Conservation (phyloP, 2,329 filamentous ascomycete genomes). For the Curvularia spicifera region DNA sequence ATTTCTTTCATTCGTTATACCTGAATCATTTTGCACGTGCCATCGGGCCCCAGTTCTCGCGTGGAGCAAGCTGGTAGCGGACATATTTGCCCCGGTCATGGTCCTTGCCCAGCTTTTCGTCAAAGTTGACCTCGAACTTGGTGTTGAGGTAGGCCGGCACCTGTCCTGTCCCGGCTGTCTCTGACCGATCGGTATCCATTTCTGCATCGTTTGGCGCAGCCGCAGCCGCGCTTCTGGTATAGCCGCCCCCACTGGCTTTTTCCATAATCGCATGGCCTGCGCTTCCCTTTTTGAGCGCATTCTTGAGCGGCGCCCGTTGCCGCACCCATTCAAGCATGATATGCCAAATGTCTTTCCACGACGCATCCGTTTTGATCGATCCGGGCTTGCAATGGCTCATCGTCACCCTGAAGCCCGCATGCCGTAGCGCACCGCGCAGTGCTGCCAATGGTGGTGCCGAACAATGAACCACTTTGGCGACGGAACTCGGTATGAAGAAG, state of each 20-base stretch:
- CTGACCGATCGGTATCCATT: constrained; percentile 8
- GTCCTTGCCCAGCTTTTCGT: constrained; percentile 78
- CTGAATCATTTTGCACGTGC: constrained; percentile 52
- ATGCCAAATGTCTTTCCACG: constrained; percentile 89
- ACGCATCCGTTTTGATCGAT: constrained; percentile 91
- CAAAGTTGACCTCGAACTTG: constrained; percentile 72
- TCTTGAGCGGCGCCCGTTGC: constrained; percentile 79
- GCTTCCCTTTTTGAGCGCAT: constrained; percentile 71
- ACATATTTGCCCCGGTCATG: constrained; percentile 71
- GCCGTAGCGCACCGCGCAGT: constrained; percentile 79
- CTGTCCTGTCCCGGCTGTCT: constrained; percentile 4
- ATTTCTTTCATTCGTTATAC: constrained; percentile 4
- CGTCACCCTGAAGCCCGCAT: constrained; percentile 81
- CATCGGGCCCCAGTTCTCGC: constrained; percentile 94
- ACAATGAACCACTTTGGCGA: constrained; percentile 80
- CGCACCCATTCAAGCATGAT: constrained; percentile 90
- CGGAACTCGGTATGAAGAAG: constrained; percentile 77
- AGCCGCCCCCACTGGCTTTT: constrained; percentile 28
- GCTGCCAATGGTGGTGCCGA: constrained; percentile 78
- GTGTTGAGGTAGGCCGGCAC: constrained; percentile 34
- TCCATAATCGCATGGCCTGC: constrained; percentile 70
- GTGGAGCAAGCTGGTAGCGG: constrained; percentile 87
- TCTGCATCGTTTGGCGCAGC: constrained; percentile 5
- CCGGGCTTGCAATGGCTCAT: constrained; percentile 89
- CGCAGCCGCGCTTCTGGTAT: constrained; percentile 11